Conservation (phyloP, 768 basidiomycete genomes). For the Termitomyces sp. region DNA sequence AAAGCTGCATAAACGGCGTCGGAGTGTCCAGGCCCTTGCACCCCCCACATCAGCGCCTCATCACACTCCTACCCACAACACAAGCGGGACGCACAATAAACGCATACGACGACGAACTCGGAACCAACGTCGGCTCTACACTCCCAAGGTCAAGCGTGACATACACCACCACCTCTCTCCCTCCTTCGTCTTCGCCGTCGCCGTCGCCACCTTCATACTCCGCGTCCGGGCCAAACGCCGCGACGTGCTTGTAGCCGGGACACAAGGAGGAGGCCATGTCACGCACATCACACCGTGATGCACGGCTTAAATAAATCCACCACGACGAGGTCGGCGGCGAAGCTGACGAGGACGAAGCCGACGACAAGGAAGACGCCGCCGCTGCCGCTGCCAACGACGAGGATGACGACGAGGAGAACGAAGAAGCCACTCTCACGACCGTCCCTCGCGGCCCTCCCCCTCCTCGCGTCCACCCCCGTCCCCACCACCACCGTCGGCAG, state of each 20-base stretch:
- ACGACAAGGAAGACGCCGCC: too few species aligned
- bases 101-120: slow-evolving; percentile 62
- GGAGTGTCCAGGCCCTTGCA: slow-evolving; percentile 70
- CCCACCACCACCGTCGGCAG: too few species aligned
- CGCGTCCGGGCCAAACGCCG: slow-evolving; percentile 60
- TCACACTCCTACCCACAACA: too few species aligned
- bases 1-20: slow-evolving; percentile 71
- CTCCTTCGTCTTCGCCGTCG: too few species aligned
- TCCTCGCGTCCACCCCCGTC: too few species aligned
- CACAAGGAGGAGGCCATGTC: slow-evolving; percentile 27
- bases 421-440: too few species aligned
- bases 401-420: too few species aligned
- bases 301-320: too few species aligned
- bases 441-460: too few species aligned
- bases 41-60: not conserved
- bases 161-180: slow-evolving; percentile 55
- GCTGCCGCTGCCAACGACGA: too few species aligned
- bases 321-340: too few species aligned
- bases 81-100: slow-evolving; percentile 81
- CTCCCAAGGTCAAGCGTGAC: slow-evolving; percentile 70
- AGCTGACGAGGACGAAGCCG: too few species aligned
- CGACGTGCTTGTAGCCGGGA: slow-evolving; percentile 63
- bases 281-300: not conserved
- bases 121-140: slow-evolving; percentile 70
- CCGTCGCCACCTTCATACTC: slow-evolving; percentile 50